phyloP scores from a whole-genome alignment of 148 eudicot genomes.

The Simmondsia chinensis region DNA sequence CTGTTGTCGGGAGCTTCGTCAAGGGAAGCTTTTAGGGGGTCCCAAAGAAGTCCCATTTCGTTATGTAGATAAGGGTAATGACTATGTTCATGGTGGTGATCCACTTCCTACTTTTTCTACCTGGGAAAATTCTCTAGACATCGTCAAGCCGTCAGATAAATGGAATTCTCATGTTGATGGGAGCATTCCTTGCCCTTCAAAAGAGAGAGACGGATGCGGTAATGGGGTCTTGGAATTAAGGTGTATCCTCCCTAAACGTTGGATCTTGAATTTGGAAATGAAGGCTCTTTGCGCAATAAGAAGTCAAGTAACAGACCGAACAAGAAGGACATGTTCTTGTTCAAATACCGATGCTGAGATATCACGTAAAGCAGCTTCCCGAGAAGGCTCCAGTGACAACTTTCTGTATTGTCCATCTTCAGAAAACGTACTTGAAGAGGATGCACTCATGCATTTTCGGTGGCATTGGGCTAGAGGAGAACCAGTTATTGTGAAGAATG shows the following conservation, averaged over 20 bases:
- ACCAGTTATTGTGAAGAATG: slow-evolving; percentile 69
- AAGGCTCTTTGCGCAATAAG: slow-evolving; percentile 29
- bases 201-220: slow-evolving; percentile 83
- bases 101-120: slow-evolving; percentile 23
- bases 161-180: slow-evolving; percentile 47
- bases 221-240: slow-evolving; percentile 44
- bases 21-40: slow-evolving; percentile 34
- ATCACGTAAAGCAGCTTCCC: slow-evolving; percentile 20
- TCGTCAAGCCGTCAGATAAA: neutral
- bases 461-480: slow-evolving; percentile 69
- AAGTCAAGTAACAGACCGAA: slow-evolving; percentile 1
- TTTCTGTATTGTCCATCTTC: slow-evolving; percentile 43
- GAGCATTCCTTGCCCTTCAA: slow-evolving; percentile 51
- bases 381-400: slow-evolving; percentile 30
- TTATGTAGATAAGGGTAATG: slow-evolving; percentile 44
- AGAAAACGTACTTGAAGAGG: slow-evolving; percentile 18
- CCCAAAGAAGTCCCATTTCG: slow-evolving; percentile 19
- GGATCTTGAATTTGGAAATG: slow-evolving; percentile 38
- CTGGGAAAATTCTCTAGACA: slow-evolving; percentile 6
- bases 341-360: slow-evolving; percentile 3
- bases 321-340: slow-evolving; percentile 4
- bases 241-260: slow-evolving; percentile 42
- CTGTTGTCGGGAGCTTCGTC: slow-evolving; percentile 66
- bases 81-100: slow-evolving; percentile 72
- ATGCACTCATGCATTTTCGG: slow-evolving; percentile 33